Evolutionary conservation across 75 land plant genomes (phyloP), one percentile per base, ranked within the genome.

Genomic region (Azolla pinnata): DNA sequence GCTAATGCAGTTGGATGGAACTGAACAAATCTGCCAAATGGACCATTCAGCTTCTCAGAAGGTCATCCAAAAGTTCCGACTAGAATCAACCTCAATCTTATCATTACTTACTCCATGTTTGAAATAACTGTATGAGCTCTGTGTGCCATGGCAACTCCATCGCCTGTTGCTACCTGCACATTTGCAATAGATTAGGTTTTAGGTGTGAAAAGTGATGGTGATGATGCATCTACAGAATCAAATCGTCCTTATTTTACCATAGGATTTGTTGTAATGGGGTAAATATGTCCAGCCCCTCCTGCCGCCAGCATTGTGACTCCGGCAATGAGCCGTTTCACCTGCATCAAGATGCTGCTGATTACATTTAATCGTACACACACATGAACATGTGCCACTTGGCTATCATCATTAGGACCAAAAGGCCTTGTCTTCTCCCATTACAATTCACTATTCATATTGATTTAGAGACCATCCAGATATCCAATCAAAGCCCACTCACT

Each of bases 1-100:
- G 99, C 96, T 60, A 95, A 81, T 5, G 99, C 90, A n/a, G 99
- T 95, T 54, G 99, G 99, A 67, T 95, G 99, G 59, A 95, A 95
- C 67, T 95, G 99, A 35, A 95, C 99, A 72, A 95, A 95, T 59
- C 95, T 85, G 80, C 28, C 25, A 46, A 16, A 20, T 21, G 20
- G 44, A 28, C 2, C 42, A 38, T 7, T 7, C 14, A 14, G 14
- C 42, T 38, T 38, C 14, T 7, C 10, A 14, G 14, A 38, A 38
- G 10, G n/a, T 51, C 16, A 8, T 18, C 7, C 53, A 8, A 7
- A 7, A 7, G 7, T 38, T 38, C 42, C 7, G 42, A 38, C 14
- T 38, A 38, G 42, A 38, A n/a, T n/a, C 14, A 38, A 38, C 42
- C 42, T 7, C 7, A 14, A 38, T 38, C 7, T 7, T 38, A 38